phyloP scores from a whole-genome alignment of 2,329 filamentous ascomycete genomes.

The Talaromyces sp. region DNA sequence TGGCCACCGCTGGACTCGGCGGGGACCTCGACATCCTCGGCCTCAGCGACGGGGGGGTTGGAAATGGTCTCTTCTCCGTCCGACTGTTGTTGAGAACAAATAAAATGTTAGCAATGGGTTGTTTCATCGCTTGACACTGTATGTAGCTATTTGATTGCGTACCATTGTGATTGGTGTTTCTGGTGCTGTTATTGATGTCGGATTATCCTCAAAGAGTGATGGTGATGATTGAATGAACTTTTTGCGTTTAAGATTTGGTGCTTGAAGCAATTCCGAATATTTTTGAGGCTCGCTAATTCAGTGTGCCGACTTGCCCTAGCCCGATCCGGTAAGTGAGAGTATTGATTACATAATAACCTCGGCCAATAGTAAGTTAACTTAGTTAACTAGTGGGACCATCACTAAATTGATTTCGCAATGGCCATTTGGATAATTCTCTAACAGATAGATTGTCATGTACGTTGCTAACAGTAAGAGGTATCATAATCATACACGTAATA shows the following conservation, averaged over 20 bases:
- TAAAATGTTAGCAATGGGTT: not conserved
- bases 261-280: constrained; percentile 1
- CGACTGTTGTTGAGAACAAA: constrained; percentile 57
- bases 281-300: constrained; percentile 11
- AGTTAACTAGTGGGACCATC: not conserved
- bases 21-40: constrained; percentile 89
- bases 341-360: not conserved
- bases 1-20: constrained; percentile 74
- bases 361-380: not conserved
- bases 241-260: not conserved
- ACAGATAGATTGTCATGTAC: constrained; percentile 3
- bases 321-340: not conserved
- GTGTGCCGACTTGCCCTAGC: constrained; percentile 14
- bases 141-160: constrained; percentile 17
- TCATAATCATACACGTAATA: constrained; percentile 41
- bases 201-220: constrained; percentile 51
- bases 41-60: constrained; percentile 60
- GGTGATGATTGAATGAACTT: constrained; percentile 1
- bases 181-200: constrained; percentile 38
- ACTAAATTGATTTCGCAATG: too few relatives aligned
- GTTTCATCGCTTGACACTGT: too few relatives aligned
- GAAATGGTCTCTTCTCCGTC: constrained; percentile 99
- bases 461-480: constrained; percentile 29
- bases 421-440: too few relatives aligned
- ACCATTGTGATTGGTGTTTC: constrained; percentile 42